phyloP scores from a whole-genome alignment of 148 eudicot species.

The Arctostaphylos glauca region DNA sequence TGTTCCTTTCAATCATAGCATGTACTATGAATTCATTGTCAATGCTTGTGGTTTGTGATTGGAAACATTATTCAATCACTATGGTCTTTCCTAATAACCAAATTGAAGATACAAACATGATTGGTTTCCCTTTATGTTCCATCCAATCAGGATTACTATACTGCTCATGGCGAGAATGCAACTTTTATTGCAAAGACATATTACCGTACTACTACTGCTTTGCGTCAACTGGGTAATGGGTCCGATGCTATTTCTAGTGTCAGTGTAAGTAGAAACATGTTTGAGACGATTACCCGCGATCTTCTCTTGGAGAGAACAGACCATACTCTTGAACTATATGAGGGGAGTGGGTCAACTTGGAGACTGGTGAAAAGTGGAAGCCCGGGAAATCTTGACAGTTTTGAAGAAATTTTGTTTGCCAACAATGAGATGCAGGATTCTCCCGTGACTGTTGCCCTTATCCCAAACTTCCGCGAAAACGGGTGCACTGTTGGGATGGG shows the following conservation, averaged over 20 bases:
- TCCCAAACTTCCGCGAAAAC: slow-evolving; percentile 62
- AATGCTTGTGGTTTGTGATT: background rate
- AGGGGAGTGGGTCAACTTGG: slow-evolving; percentile 90
- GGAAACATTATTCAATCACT: background rate
- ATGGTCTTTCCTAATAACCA: background rate
- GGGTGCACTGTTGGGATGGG: slow-evolving; percentile 81
- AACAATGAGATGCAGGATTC: slow-evolving; percentile 98
- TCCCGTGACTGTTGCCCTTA: slow-evolving; percentile 77
- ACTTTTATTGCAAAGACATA: slow-evolving; percentile 80
- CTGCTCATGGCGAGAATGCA: slow-evolving; percentile 93
- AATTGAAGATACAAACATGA: background rate
- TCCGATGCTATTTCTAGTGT: slow-evolving; percentile 80
- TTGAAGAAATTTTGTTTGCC: slow-evolving; percentile 90
- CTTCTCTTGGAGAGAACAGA: slow-evolving; percentile 93
- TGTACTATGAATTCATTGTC: background rate
- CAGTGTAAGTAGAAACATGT: slow-evolving; percentile 83
- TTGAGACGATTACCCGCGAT: slow-evolving; percentile 85
- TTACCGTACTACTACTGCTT: slow-evolving; percentile 90
- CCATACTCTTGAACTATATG: slow-evolving; percentile 84
- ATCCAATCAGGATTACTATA: slow-evolving; percentile 73
- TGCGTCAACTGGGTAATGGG: slow-evolving; percentile 82
- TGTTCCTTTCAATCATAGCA: background rate
- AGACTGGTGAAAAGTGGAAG: slow-evolving; percentile 82
- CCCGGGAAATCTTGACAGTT: slow-evolving; percentile 93
- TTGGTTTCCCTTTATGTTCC: slow-evolving; percentile 5